These are phyloP conservation scores for Debaryomycetaceae sp. DNA, from an alignment of 1,139 yeast species.

Conservation along the genomic window DNA sequence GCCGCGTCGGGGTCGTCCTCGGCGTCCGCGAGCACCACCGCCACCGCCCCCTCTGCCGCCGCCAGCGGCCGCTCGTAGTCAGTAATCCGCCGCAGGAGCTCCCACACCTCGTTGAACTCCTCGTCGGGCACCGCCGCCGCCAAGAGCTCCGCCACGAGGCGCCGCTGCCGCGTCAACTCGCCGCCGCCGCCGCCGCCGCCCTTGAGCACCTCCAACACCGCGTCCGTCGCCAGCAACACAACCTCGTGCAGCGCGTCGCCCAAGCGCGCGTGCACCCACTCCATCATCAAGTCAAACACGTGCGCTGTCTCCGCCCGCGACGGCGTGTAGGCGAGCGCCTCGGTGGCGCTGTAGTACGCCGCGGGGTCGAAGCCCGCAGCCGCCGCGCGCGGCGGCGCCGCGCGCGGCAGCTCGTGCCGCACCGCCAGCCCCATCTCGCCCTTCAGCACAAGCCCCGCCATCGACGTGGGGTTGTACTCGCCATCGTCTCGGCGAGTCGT, in stretches of 20 bases:
- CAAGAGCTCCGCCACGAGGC: slow-evolving; percentile 37
- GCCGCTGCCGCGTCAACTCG: slow-evolving; percentile 29
- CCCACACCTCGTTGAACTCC: slow-evolving; percentile 50
- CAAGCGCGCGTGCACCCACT: slow-evolving; percentile 22
- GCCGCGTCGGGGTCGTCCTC: slow-evolving; percentile 26
- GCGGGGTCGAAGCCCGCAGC: slow-evolving; percentile 1
- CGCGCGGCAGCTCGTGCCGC: background rate
- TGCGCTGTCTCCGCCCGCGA: slow-evolving; percentile 23
- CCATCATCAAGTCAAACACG: slow-evolving; percentile 26
- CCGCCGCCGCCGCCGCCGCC: slow-evolving; percentile 25
- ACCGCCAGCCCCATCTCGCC: slow-evolving; percentile 68
- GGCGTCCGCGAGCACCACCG: slow-evolving; percentile 22
- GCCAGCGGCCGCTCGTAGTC: slow-evolving; percentile 44
- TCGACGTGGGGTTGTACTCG: slow-evolving; percentile 61
- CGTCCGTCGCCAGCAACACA: slow-evolving; percentile 62
- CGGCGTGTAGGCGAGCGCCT: slow-evolving; percentile 22
- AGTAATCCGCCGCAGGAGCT: slow-evolving; percentile 50
- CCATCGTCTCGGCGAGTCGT: no score
- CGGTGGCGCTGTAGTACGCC: slow-evolving; percentile 12
- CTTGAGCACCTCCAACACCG: slow-evolving; percentile 57
- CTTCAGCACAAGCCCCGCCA: slow-evolving; percentile 60
- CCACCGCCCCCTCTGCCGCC: slow-evolving; percentile 17
- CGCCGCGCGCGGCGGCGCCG: background rate
- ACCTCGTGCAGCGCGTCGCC: slow-evolving; percentile 41
- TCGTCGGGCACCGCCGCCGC: slow-evolving; percentile 40